phyloP scores from a whole-genome alignment of 1,284 basidiomycete genomes.

The Ganoderma lucidum region DNA sequence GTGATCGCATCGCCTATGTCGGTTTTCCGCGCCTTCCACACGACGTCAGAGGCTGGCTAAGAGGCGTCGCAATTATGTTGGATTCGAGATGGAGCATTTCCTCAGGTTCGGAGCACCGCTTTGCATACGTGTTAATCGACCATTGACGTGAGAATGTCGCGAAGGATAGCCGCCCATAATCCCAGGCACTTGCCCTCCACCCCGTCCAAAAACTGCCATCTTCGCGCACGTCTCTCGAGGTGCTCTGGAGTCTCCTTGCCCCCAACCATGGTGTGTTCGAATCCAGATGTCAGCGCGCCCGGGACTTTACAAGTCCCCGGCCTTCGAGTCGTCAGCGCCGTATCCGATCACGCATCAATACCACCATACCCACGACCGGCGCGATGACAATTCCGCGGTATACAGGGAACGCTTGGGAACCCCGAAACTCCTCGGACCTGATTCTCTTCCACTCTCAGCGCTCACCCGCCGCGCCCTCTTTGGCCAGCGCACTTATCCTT shows the following conservation, averaged over 20 bases:
- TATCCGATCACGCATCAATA: slow-evolving; percentile 28
- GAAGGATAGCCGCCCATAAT: slow-evolving; percentile 9
- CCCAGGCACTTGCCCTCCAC: slow-evolving; percentile 15
- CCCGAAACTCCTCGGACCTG: slow-evolving; percentile 32
- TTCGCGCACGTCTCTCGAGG: slow-evolving; percentile 2
- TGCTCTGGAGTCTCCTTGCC: background rate
- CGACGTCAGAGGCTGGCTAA: slow-evolving; percentile 1
- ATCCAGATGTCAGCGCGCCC: background rate
- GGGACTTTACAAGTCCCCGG: slow-evolving; percentile 2
- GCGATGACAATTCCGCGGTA: slow-evolving; percentile 29
- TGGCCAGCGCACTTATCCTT: slow-evolving; percentile 15
- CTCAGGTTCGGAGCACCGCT: slow-evolving; percentile 18
- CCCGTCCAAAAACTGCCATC: slow-evolving; percentile 3
- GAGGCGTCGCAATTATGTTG: background rate
- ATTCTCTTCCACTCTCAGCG: slow-evolving; percentile 9
- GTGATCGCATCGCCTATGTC: background rate
- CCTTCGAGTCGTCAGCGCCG: slow-evolving; percentile 11
- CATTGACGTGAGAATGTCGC: slow-evolving; percentile 12
- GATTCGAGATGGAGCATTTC: background rate
- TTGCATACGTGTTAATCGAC: slow-evolving; percentile 10
- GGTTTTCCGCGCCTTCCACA: background rate
- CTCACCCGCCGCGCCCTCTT: slow-evolving; percentile 23
- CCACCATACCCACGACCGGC: slow-evolving; percentile 22
- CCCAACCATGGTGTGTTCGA: background rate
- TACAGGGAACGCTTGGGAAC: slow-evolving; percentile 17